These are phyloP conservation scores for Eruca vesicaria DNA, from an alignment of 441 rosid genomes.

Conservation along the genomic window DNA sequence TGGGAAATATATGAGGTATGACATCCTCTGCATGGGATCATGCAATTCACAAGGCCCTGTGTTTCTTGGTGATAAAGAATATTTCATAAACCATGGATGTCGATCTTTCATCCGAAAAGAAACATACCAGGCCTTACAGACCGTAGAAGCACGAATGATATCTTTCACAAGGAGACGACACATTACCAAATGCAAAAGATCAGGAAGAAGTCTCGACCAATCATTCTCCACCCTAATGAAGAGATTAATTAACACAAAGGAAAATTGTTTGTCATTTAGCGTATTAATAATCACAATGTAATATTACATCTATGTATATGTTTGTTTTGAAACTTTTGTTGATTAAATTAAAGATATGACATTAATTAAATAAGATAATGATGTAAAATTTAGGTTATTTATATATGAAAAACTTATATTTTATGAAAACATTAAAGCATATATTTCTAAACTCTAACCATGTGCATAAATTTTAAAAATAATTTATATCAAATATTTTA, in stretches of 20 bases:
- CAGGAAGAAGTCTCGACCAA: neutral
- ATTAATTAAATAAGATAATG: neutral
- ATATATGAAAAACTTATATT: neutral
- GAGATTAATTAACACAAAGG: neutral
- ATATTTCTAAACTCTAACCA: neutral
- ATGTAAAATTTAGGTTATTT: neutral
- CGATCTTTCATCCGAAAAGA: neutral
- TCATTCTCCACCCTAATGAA: neutral
- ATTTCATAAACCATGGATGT: neutral
- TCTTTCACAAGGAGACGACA: neutral
- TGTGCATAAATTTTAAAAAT: no score
- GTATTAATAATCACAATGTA: neutral
- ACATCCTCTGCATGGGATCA: neutral
- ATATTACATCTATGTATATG: neutral
- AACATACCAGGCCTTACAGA: neutral
- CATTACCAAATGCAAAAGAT: neutral
- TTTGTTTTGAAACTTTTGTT: neutral
- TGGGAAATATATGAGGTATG: neutral
- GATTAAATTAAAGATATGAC: neutral
- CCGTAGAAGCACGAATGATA: neutral
- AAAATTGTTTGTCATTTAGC: neutral
- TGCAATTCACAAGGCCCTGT: neutral
- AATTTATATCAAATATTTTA: neutral
- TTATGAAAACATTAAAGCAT: neutral
- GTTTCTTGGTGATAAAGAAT: neutral